Conservation (phyloP, 2,329 filamentous ascomycete genomes). For the Stachybotrys echinatus region DNA sequence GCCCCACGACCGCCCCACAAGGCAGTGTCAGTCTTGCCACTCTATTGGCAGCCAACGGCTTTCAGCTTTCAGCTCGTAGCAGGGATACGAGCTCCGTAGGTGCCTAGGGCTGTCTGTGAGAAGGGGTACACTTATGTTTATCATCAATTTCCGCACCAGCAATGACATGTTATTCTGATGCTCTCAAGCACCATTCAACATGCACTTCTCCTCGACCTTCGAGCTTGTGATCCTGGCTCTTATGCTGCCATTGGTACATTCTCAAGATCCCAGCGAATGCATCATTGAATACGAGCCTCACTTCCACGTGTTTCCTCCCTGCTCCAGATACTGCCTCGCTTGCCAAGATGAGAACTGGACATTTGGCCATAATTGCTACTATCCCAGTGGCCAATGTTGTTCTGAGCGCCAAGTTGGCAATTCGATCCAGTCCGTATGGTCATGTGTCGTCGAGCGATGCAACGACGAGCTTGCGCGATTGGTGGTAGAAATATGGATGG, state of each 20-base stretch:
- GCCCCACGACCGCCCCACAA: no score
- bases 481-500: neutral
- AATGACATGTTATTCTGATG: neutral
- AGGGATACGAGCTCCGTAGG: neutral
- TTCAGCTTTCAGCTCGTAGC: neutral
- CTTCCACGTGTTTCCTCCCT: neutral
- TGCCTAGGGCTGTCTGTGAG: neutral
- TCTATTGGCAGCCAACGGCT: neutral
- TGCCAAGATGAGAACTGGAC: conserved; percentile 1
- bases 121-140: neutral
- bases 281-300: neutral
- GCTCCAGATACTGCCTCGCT: neutral
- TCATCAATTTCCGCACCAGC: no score
- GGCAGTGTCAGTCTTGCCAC: neutral
- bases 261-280: neutral
- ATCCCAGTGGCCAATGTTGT: conserved; percentile 1
- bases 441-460: neutral
- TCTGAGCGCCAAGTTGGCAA: neutral
- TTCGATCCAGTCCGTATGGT: neutral
- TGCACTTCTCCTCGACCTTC: neutral
- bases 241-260: neutral
- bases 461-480: neutral
- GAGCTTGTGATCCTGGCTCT: neutral
- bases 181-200: neutral
- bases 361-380: conserved; percentile 2